Percentiles rank a stretch among this genome's conserved stretches.
Evolutionary conservation across 1,139 yeast species (phyloP).

Genomic region (Debaryomyces udenii): DNA sequence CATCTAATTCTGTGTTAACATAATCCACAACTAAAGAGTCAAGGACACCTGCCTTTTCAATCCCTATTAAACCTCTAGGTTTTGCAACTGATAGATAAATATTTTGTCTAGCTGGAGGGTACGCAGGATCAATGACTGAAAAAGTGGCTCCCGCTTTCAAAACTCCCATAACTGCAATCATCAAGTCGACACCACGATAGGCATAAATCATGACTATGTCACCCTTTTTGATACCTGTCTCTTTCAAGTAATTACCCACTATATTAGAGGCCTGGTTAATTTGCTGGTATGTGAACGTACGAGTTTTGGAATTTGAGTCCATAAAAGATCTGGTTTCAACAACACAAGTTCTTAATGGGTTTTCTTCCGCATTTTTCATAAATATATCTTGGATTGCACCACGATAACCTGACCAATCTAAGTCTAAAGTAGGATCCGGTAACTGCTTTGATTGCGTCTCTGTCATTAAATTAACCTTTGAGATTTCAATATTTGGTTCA

Average conservation of each 20-base stretch:
- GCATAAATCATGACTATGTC: constrained; percentile 98
- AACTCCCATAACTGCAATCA: constrained; percentile 97
- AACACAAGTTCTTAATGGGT: constrained; percentile 87
- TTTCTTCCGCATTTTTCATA: constrained; percentile 75
- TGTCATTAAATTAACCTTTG: constrained; percentile 71
- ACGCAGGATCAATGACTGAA: constrained; percentile 97
- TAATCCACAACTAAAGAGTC: constrained; percentile 78
- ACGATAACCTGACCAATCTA: constrained; percentile 88
- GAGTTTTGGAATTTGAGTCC: constrained; percentile 56
- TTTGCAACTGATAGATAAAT: constrained; percentile 89
- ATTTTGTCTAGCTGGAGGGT: constrained; percentile 97
- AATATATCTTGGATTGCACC: constrained; percentile 98
- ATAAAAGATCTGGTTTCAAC: constrained; percentile 83
- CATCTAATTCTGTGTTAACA: constrained; percentile 68
- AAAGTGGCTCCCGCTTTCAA: constrained; percentile 98
- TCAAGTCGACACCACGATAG: constrained; percentile 93
- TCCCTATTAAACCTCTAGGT: constrained; percentile 87
- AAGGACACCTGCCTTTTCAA: constrained; percentile 85
- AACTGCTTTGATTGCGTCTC: constrained; percentile 56
- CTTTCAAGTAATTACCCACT: constrained; percentile 84
- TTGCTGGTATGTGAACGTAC: constrained; percentile 80
- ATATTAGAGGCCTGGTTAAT: constrained; percentile 93
- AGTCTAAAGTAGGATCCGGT: constrained; percentile 86
- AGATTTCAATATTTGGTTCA: constrained; percentile 47
- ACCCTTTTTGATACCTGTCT: constrained; percentile 82